Percentiles rank a stretch among this genome's conserved stretches.
Conservation (phyloP, 768 basidiomycete genomes). For the Trametes gibbosa region DNA sequence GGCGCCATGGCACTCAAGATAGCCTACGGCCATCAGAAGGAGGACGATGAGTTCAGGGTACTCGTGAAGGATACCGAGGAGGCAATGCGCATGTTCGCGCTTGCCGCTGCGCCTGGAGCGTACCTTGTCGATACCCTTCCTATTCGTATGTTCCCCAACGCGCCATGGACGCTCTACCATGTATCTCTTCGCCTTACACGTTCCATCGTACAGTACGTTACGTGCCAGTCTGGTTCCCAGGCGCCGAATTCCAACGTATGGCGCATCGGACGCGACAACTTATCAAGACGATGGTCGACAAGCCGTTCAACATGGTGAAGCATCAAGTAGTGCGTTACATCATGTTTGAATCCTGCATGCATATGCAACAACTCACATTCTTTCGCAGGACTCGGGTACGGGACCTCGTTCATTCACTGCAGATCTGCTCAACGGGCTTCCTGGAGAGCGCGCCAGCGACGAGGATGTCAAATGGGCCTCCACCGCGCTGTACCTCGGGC, state of each 20-base stretch:
- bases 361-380: background rate
- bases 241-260: constrained; percentile 21
- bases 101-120: constrained; percentile 37
- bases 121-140: constrained; percentile 42
- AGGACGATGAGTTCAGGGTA: background rate
- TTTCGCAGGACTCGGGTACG: background rate
- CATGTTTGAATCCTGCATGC: background rate
- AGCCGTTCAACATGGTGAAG: constrained; percentile 14
- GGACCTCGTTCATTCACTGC: background rate
- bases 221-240: constrained; percentile 24
- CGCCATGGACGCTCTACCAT: no score
- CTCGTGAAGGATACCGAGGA: constrained; percentile 1
- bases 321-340: background rate
- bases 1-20: background rate
- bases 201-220: constrained; percentile 2
- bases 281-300: constrained; percentile 3
- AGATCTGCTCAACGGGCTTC: background rate
- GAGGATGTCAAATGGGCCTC: constrained; percentile 9
- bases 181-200: no score
- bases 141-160: background rate
- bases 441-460: background rate
- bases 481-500: constrained; percentile 6
- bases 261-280: background rate
- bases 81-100: background rate
- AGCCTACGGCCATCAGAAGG: constrained; percentile 1